These are phyloP conservation scores for Penicillium mononematosum DNA, from an alignment of 495 filamentous ascomycete species.

Conservation along the genomic window DNA sequence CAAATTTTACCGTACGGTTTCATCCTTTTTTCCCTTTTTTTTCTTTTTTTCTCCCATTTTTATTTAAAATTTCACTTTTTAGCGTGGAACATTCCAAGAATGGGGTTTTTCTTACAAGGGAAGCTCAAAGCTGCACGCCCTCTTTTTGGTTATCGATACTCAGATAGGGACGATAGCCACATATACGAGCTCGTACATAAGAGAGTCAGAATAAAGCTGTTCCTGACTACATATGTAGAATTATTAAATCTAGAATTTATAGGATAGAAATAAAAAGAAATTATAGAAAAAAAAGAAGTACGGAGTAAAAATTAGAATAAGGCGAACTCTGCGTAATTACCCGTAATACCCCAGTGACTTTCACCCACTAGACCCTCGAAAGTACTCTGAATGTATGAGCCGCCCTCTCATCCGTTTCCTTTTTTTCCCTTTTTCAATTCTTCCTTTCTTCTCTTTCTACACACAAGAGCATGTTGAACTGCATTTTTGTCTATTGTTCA, in stretches of 20 bases:
- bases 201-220: not conserved
- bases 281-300: not conserved
- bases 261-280: not conserved
- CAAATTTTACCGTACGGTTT: not conserved
- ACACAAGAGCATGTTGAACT: constrained; percentile 15
- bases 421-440: constrained; percentile 15
- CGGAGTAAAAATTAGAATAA: not conserved
- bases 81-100: constrained; percentile 7
- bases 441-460: constrained; percentile 20
- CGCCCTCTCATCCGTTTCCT: constrained; percentile 13
- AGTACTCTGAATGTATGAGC: constrained; percentile 21
- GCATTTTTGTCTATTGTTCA: constrained; percentile 12
- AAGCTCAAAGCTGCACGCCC: constrained; percentile 10
- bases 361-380: constrained; percentile 11
- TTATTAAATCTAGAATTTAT: not conserved
- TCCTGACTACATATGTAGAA: not conserved
- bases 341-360: constrained; percentile 17
- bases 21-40: not conserved
- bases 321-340: constrained; percentile 17
- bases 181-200: not conserved
- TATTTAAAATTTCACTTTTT: not conserved
- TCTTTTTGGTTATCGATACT: constrained; percentile 15
- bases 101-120: constrained; percentile 3
- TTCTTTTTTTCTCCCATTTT: not conserved
- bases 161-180: constrained; percentile 9